Conservation (phyloP, 2,329 filamentous ascomycete species). For the Clonostachys byssicola region DNA sequence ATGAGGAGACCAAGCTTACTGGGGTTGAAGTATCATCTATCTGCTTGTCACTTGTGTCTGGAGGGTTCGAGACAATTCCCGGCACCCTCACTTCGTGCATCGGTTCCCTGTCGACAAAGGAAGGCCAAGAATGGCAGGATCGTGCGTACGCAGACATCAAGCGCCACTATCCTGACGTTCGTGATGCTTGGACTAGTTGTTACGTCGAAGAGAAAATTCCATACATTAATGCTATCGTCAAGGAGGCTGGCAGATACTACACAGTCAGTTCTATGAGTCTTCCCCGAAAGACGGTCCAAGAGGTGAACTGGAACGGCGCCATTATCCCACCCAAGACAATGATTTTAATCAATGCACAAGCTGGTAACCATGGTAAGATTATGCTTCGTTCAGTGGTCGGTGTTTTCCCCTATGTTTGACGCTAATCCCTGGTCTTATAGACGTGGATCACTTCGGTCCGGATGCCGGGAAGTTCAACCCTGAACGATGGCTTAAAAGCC, state of each 20-base stretch:
- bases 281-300: conserved; percentile 42
- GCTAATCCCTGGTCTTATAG: conserved; percentile 14
- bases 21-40: conserved; percentile 49
- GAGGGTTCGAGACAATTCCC: conserved; percentile 50
- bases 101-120: conserved; percentile 39
- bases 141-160: conserved; percentile 46
- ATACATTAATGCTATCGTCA: conserved; percentile 42
- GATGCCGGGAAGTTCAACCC: conserved; percentile 40
- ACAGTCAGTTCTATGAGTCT: conserved; percentile 48
- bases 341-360: conserved; percentile 51
- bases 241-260: conserved; percentile 48
- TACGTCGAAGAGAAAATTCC: conserved; percentile 41
- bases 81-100: conserved; percentile 47
- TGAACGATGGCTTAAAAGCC: conserved; percentile 37
- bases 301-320: conserved; percentile 45
- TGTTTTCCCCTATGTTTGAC: background rate
- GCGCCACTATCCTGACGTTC: conserved; percentile 35
- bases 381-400: conserved; percentile 1
- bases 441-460: conserved; percentile 41
- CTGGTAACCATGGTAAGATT: conserved; percentile 43
- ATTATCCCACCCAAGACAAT: conserved; percentile 47
- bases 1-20: conserved; percentile 45
- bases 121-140: conserved; percentile 47
- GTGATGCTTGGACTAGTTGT: conserved; percentile 38
- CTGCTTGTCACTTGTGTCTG: conserved; percentile 45